These are phyloP conservation scores for Panicum virgatum DNA, from an alignment of 202 grass and related monocot species.

Conservation along the genomic window DNA sequence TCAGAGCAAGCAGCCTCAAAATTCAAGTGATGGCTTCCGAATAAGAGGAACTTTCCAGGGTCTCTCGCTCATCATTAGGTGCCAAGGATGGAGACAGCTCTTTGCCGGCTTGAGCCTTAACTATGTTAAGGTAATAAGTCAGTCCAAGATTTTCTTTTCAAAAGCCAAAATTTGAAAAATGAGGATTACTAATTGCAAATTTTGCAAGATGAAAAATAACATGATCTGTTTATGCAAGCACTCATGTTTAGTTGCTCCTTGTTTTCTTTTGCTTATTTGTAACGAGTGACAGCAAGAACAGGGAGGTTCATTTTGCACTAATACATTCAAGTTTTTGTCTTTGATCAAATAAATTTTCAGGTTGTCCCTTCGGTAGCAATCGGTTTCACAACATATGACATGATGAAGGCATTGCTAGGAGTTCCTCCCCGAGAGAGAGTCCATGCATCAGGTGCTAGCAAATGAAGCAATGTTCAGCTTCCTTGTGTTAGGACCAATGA, in stretches of 20 bases:
- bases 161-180: not conserved
- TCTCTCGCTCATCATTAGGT: conserved; percentile 45
- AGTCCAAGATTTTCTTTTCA: not conserved
- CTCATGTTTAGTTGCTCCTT: not conserved
- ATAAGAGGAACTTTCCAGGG: conserved; percentile 65
- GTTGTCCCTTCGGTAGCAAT: conserved; percentile 95
- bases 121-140: conserved; percentile 70
- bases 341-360: conserved; percentile 29
- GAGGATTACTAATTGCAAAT: not conserved
- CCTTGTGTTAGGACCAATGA: not conserved
- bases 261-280: not conserved
- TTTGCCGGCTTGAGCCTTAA: conserved; percentile 85
- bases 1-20: conserved; percentile 51
- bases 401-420: conserved; percentile 79
- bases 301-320: not conserved
- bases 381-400: conserved; percentile 93
- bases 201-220: not conserved
- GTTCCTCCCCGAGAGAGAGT: conserved; percentile 72
- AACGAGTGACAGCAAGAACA: not conserved
- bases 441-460: conserved; percentile 33
- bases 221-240: not conserved
- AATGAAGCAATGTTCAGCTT: conserved; percentile 24
- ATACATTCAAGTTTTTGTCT: not conserved
- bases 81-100: conserved; percentile 74
- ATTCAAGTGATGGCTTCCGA: conserved; percentile 37